A percentile compares a stretch with the other conserved stretches of the same genome.
Evolutionary conservation across 106 monocot genomes (phyloP).

Genomic region (Phalaenopsis aphrodite): DNA sequence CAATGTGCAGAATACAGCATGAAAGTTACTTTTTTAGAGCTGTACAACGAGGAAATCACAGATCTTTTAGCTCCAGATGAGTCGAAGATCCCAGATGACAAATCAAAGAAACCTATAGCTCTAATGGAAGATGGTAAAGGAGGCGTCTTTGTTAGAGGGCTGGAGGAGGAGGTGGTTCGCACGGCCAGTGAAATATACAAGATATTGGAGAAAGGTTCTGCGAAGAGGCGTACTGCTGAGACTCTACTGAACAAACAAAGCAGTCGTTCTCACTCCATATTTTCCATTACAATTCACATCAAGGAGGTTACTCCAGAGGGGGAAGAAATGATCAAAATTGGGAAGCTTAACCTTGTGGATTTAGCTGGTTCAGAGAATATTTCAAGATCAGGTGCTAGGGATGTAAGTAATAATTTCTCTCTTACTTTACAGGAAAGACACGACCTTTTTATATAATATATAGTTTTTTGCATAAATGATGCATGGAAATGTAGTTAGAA

Average conservation of each 20-base stretch:
- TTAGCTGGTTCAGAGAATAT: slow-evolving; percentile 99
- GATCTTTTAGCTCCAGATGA: slow-evolving; percentile 89
- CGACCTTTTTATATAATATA: not conserved
- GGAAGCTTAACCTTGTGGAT: slow-evolving; percentile 97
- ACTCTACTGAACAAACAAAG: slow-evolving; percentile 97
- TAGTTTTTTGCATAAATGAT: not conserved
- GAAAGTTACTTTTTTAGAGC: slow-evolving; percentile 94
- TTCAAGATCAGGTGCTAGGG: slow-evolving; percentile 90
- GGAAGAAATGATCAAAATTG: slow-evolving; percentile 96
- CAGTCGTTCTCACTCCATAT: slow-evolving; percentile 92
- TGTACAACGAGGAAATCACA: slow-evolving; percentile 95
- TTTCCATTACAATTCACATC: slow-evolving; percentile 94
- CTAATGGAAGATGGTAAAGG: slow-evolving; percentile 83
- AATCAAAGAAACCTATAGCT: slow-evolving; percentile 59
- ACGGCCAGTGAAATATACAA: slow-evolving; percentile 88
- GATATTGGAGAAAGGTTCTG: slow-evolving; percentile 87
- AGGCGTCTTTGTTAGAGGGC: slow-evolving; percentile 54
- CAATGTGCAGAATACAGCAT: slow-evolving; percentile 88
- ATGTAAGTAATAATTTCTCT: slow-evolving; percentile 46
- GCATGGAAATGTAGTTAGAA: not conserved
- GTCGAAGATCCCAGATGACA: slow-evolving; percentile 54
- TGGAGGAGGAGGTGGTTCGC: slow-evolving; percentile 67
- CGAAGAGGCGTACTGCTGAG: slow-evolving; percentile 92
- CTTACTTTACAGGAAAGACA: not conserved
- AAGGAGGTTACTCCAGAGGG: slow-evolving; percentile 91